These are phyloP conservation scores for Paraphaeosphaeria sporulosa DNA, from an alignment of 2,329 filamentous ascomycete genomes.

Conservation along the genomic window DNA sequence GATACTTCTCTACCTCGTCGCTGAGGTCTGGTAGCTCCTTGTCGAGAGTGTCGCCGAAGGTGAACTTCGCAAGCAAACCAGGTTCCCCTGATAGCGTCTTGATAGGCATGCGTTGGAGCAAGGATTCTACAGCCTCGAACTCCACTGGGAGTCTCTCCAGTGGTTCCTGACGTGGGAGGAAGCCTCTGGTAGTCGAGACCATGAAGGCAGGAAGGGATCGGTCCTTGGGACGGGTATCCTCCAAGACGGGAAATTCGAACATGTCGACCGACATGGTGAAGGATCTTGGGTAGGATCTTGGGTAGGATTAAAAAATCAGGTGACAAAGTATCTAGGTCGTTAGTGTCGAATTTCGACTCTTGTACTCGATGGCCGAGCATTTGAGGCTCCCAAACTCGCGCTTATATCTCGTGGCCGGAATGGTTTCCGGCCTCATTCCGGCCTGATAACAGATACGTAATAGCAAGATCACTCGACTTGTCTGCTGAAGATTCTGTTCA, in stretches of 20 bases:
- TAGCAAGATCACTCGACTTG: constrained; percentile 36
- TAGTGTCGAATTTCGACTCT: constrained; percentile 7
- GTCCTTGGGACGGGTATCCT: constrained; percentile 69
- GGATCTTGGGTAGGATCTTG: background rate
- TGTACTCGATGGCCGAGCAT: constrained; percentile 9
- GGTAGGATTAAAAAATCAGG: background rate
- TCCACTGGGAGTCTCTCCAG: constrained; percentile 69
- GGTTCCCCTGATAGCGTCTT: constrained; percentile 75
- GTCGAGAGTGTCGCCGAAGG: constrained; percentile 77
- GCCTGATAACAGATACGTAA: constrained; percentile 51
- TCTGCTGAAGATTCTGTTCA: constrained; percentile 14
- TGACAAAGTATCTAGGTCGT: background rate
- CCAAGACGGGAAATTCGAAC: constrained; percentile 67
- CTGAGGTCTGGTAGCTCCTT: constrained; percentile 80
- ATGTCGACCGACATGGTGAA: constrained; percentile 51
- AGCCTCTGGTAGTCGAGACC: constrained; percentile 78
- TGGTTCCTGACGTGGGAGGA: constrained; percentile 68
- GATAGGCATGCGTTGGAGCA: constrained; percentile 81
- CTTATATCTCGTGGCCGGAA: constrained; percentile 49
- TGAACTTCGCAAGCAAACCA: constrained; percentile 77
- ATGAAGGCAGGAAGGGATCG: constrained; percentile 75
- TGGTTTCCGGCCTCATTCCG: constrained; percentile 46
- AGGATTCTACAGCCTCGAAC: constrained; percentile 75
- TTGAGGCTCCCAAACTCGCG: constrained; percentile 20
- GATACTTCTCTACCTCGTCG: constrained; percentile 72